These are phyloP conservation scores for Vanrija pseudolonga DNA, from an alignment of 1,284 basidiomycete genomes.

Conservation along the genomic window DNA sequence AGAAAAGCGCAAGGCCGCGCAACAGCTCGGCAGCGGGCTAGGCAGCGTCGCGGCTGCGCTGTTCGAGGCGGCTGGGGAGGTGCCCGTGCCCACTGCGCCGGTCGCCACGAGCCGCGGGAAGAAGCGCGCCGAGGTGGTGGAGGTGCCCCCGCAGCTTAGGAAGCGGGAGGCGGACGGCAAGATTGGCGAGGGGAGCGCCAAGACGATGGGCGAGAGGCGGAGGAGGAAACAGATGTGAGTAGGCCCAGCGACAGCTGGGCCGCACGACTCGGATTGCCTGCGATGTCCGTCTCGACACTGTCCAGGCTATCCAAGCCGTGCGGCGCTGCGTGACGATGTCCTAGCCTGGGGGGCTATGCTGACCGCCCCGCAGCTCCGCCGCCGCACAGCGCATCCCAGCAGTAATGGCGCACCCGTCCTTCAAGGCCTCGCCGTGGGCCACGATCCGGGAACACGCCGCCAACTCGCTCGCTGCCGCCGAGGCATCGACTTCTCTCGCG, in stretches of 20 bases:
- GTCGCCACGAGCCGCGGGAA: conserved; percentile 1
- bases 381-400: conserved; percentile 40
- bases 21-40: conserved; percentile 36
- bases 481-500: conserved; percentile 5
- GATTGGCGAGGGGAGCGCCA: conserved; percentile 42
- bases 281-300: too few species aligned
- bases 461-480: conserved; percentile 37
- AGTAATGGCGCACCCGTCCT: conserved; percentile 43
- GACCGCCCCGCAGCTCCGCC: conserved; percentile 30
- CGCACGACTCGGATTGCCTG: too few species aligned
- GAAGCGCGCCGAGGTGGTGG: conserved; percentile 8
- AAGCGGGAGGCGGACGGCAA: conserved; percentile 26
- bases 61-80: conserved; percentile 12
- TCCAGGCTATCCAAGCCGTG: too few species aligned
- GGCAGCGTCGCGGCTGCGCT: conserved; percentile 33
- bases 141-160: conserved; percentile 14
- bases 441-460: conserved; percentile 46
- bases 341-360: too few species aligned
- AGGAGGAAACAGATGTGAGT: conserved; percentile 47
- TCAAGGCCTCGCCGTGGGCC: conserved; percentile 46
- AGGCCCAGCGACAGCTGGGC: background rate
- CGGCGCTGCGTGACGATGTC: too few species aligned
- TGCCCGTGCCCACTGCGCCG: background rate
- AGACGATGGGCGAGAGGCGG: conserved; percentile 42
- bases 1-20: conserved; percentile 41